Evolutionary conservation across 108 stramenopile genomes (phyloP).

Genomic region (Fragilariopsis cylindrus): DNA sequence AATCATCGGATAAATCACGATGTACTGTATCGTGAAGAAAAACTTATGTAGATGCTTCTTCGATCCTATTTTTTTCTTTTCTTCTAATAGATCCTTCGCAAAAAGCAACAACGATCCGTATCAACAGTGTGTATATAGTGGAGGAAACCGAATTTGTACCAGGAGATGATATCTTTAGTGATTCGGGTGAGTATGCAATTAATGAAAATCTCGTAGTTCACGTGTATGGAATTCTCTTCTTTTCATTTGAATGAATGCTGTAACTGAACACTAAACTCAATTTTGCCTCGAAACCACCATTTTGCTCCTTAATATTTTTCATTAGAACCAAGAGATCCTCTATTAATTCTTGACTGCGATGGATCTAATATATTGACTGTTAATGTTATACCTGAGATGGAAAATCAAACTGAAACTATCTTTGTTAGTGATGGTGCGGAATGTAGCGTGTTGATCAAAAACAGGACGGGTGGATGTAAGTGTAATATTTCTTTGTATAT

Average conservation of each 20-base stretch:
- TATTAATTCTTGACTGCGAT: not conserved
- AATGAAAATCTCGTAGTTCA: too few relatives aligned
- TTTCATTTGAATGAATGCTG: not conserved
- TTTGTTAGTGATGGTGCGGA: not conserved
- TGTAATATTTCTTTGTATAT: too few relatives aligned
- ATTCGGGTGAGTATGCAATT: too few relatives aligned
- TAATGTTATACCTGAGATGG: not conserved
- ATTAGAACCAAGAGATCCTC: not conserved
- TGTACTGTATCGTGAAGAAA: too few relatives aligned
- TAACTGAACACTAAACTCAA: not conserved
- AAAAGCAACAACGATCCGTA: conserved; percentile 4
- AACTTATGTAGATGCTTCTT: too few relatives aligned
- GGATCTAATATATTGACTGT: not conserved
- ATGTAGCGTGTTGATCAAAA: not conserved
- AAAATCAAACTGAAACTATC: not conserved
- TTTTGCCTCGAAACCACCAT: too few relatives aligned
- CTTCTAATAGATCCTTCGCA: not conserved
- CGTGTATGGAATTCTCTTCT: not conserved
- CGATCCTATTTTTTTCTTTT: too few relatives aligned
- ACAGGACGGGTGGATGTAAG: not conserved
- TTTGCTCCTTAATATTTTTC: too few relatives aligned
- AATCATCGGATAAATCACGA: too few relatives aligned
- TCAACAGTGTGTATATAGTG: not conserved
- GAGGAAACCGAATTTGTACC: too few relatives aligned
- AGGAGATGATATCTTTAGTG: too few relatives aligned